Evolutionary conservation across 2,329 filamentous ascomycete genomes (phyloP).

Genomic region (Paraconiothyrium brasiliense): DNA sequence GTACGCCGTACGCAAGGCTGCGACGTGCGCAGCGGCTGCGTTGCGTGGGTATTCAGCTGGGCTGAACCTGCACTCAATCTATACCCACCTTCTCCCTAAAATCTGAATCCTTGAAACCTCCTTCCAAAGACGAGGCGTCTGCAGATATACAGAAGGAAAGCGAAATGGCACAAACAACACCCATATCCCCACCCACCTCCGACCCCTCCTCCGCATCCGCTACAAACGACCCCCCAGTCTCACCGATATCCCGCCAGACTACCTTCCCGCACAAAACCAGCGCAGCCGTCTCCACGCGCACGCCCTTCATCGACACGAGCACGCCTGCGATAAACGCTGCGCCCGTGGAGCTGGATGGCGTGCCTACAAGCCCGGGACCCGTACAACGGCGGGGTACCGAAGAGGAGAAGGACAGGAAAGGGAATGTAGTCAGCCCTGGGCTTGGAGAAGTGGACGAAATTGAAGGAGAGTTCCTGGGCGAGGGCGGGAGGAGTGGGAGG

Average conservation of each 20-base stretch:
- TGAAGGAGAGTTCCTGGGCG: slow-evolving; percentile 41
- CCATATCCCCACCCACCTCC: slow-evolving; percentile 29
- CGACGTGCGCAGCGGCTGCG: no score
- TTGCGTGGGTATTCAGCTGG: slow-evolving; percentile 14
- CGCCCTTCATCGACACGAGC: slow-evolving; percentile 49
- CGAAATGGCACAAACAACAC: slow-evolving; percentile 13
- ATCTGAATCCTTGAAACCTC: no score
- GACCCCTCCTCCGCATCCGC: slow-evolving; percentile 8
- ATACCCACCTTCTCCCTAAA: background rate
- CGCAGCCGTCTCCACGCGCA: slow-evolving; percentile 32
- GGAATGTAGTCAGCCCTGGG: slow-evolving; percentile 26
- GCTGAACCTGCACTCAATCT: background rate
- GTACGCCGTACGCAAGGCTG: background rate
- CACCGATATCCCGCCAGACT: slow-evolving; percentile 30
- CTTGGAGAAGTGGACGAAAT: slow-evolving; percentile 40
- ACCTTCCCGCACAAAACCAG: slow-evolving; percentile 41
- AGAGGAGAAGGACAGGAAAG: slow-evolving; percentile 9
- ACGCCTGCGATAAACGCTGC: slow-evolving; percentile 54
- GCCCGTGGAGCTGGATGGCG: slow-evolving; percentile 56
- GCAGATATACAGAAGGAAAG: no score
- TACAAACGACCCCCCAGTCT: slow-evolving; percentile 24
- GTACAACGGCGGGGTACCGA: slow-evolving; percentile 30
- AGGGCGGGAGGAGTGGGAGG: slow-evolving; percentile 28
- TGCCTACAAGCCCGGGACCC: slow-evolving; percentile 35
- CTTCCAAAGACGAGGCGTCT: no score